Percentiles rank a stretch among this genome's conserved stretches.
phyloP scores from a whole-genome alignment of 441 rosid species.

The Manihot esculenta region DNA sequence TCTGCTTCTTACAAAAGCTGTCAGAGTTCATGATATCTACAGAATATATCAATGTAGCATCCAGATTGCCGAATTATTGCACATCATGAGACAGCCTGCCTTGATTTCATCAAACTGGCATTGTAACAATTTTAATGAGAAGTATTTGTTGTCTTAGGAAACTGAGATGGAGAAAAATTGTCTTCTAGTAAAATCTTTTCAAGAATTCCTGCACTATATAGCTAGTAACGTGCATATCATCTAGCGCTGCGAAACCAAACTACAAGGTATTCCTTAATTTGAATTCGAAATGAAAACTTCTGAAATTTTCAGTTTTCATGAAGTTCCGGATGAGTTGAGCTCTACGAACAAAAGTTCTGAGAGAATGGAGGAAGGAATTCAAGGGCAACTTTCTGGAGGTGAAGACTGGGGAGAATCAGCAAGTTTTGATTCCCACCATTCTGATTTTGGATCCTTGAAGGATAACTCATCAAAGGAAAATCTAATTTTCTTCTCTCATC shows the following conservation, averaged over 20 bases:
- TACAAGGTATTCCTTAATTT: too few relatives aligned
- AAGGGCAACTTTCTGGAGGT: background rate
- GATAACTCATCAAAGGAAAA: constrained; percentile 9
- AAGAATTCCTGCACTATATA: too few relatives aligned
- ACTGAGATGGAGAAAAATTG: background rate
- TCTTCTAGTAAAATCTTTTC: background rate
- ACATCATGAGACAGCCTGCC: background rate
- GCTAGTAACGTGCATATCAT: background rate
- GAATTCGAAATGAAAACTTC: background rate
- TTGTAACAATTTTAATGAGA: background rate
- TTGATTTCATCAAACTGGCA: constrained; percentile 8
- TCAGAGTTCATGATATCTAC: background rate
- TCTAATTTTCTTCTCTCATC: constrained; percentile 13
- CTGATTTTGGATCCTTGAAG: constrained; percentile 16
- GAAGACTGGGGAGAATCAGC: constrained; percentile 12
- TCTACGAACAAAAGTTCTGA: constrained; percentile 7
- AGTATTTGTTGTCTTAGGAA: background rate
- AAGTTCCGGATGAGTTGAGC: constrained; percentile 1
- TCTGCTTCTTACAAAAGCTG: background rate
- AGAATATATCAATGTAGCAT: background rate
- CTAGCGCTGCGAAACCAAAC: too few relatives aligned
- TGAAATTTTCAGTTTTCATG: background rate
- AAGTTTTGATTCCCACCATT: constrained; percentile 6
- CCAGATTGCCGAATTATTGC: background rate
- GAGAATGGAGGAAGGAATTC: background rate